A percentile compares a stretch with the other conserved stretches of the same genome.
Conservation (phyloP, 192 early-diverging fungal species). For the Piromyces sp. region DNA sequence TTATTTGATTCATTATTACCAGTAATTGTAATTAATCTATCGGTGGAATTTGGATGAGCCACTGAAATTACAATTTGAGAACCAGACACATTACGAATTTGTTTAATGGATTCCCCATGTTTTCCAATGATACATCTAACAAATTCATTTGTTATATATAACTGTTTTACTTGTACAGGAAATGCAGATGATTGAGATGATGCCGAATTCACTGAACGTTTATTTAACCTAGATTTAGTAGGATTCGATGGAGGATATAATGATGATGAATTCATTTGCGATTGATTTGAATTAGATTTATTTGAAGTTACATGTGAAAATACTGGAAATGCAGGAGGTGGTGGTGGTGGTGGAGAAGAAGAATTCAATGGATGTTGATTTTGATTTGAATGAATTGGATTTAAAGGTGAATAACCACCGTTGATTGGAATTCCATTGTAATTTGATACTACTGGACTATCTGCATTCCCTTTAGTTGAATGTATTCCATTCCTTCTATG, state of each 20-base stretch:
- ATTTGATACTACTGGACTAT: too few species aligned
- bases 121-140: constrained; percentile 96
- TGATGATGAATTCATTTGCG: background rate
- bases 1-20: constrained; percentile 74
- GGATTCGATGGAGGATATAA: too few species aligned
- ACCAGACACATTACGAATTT: constrained; percentile 16
- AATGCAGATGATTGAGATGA: too few species aligned
- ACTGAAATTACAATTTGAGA: constrained; percentile 76
- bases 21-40: constrained; percentile 82
- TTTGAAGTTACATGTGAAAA: background rate
- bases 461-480: too few species aligned
- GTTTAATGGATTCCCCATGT: constrained; percentile 31
- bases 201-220: too few species aligned
- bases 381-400: constrained; percentile 2
- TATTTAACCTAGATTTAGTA: too few species aligned
- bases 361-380: background rate
- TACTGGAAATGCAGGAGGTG: background rate
- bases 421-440: too few species aligned
- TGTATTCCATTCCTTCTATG: too few species aligned
- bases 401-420: too few species aligned
- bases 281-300: background rate
- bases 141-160: constrained; percentile 84
- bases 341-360: background rate
- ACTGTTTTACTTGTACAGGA: constrained; percentile 17
- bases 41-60: constrained; percentile 56